Conservation (phyloP, 164 flowering plant genomes). For the Tetracentron sinense region DNA sequence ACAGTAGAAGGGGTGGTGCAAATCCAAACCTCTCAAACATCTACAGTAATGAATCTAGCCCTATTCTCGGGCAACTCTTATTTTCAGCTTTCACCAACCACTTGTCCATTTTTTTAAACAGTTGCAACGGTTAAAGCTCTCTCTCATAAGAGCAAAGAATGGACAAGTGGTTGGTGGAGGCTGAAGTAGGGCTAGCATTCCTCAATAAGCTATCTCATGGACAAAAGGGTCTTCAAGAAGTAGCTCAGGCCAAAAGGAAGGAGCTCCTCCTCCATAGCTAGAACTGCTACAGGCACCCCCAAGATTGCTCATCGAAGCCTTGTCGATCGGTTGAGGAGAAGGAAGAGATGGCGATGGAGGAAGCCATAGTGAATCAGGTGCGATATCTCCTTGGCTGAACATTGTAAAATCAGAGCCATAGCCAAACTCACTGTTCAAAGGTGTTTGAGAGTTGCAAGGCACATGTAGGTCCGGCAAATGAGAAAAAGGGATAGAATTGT, state of each 20-base stretch:
- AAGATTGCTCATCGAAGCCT: not conserved
- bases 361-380: slow-evolving; percentile 11
- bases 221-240: slow-evolving; percentile 36
- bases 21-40: not conserved
- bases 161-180: too few species aligned
- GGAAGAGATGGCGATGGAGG: slow-evolving; percentile 15
- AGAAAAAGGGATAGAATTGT: slow-evolving; percentile 17
- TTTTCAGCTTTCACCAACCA: too few species aligned
- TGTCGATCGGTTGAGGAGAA: slow-evolving; percentile 14
- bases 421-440: slow-evolving; percentile 7
- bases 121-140: too few species aligned
- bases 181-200: too few species aligned
- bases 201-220: slow-evolving; percentile 33
- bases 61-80: too few species aligned
- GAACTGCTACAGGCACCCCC: slow-evolving; percentile 28
- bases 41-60: too few species aligned
- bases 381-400: not conserved
- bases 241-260: slow-evolving; percentile 36
- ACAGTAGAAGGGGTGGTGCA: not conserved
- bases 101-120: too few species aligned
- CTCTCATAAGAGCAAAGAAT: too few species aligned
- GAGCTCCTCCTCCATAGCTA: slow-evolving; percentile 26
- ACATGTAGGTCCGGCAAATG: slow-evolving; percentile 26
- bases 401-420: not conserved
- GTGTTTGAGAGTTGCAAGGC: slow-evolving; percentile 17